Base-by-base conservation (phyloP, 2,329 filamentous ascomycete species). In the Cephalotrichum gorgonifer region DNA sequence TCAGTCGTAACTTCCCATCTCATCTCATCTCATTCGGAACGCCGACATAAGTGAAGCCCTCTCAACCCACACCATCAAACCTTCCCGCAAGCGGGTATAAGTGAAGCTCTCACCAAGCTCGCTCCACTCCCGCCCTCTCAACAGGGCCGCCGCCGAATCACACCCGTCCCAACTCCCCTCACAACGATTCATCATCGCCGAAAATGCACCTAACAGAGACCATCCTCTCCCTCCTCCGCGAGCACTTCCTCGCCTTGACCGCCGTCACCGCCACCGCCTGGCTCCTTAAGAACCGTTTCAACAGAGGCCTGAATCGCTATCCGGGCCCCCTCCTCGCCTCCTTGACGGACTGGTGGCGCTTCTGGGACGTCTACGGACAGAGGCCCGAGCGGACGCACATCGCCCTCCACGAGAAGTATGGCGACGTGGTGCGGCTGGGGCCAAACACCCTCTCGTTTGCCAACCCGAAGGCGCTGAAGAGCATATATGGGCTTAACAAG, bases 171-270 rank as follows among this genome's bases (percentile, higher is more conserved):
- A 23, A 22, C n/a, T 33, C 43, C 26, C 25, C n/a, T 8, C 20
- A 9, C 35, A 9, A 39, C 35, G 35, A 39, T 39, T 39, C 35
- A 39, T 20, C 35, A 39, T 20, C 35, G 35, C 17, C 35, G 3
- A 49, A 15, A 8, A 43, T 38, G 35, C 23, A 23, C 27, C 9
- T 53, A 42, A 51, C 46, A 14, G 43, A 47, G 23, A 38, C 38
- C 23, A 15, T 49, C 28, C n/a, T 50, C 44, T 64, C 64, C 54
- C 67, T 68, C 63, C 63, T 69, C 30, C 63, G 66, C 57, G 66
- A 96, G 64, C 91, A 97, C 75, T 96, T 91, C 90, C 81, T 96
- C 69, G 89, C 91, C 27, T 88, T 96, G 27, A 95, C 89, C 6
- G 90, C 90, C 23, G 75, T 95, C 54, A 90, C 96, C 66, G 95